phyloP scores from a whole-genome alignment of 805 yeast genomes.

The Cephaloascus fragrans region DNA sequence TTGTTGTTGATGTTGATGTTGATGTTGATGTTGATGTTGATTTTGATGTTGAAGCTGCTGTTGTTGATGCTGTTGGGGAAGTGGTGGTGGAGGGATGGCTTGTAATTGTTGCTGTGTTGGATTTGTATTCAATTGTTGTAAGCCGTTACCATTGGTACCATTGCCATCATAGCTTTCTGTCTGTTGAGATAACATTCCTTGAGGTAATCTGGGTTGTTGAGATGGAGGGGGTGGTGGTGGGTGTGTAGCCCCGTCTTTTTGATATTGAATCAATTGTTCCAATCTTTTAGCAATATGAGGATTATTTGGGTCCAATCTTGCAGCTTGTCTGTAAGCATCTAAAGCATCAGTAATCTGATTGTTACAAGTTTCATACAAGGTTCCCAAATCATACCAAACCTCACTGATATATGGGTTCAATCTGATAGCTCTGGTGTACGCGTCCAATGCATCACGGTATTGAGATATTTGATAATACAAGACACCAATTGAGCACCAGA shows the following conservation, averaged over 20 bases:
- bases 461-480: slow-evolving; percentile 93
- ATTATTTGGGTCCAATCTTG: slow-evolving; percentile 87
- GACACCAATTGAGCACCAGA: slow-evolving; percentile 96
- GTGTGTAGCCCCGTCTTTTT: slow-evolving; percentile 57
- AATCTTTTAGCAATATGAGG: slow-evolving; percentile 90
- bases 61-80: slow-evolving; percentile 7
- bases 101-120: slow-evolving; percentile 4
- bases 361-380: slow-evolving; percentile 93
- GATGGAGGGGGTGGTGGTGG: slow-evolving; percentile 64
- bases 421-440: slow-evolving; percentile 93
- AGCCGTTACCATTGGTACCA: slow-evolving; percentile 5
- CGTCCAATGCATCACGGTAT: slow-evolving; percentile 94
- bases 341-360: slow-evolving; percentile 91
- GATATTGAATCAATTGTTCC: slow-evolving; percentile 70
- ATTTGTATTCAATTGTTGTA: not conserved
- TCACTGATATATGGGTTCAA: slow-evolving; percentile 93
- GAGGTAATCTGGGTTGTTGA: slow-evolving; percentile 55
- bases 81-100: slow-evolving; percentile 4
- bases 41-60: slow-evolving; percentile 5
- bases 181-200: slow-evolving; percentile 51
- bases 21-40: slow-evolving; percentile 12
- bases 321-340: slow-evolving; percentile 96
- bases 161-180: slow-evolving; percentile 15
- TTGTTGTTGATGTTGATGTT: slow-evolving; percentile 1
- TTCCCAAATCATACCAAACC: slow-evolving; percentile 98